Evolutionary conservation across 371 early-diverging fungal genomes (phyloP).

Genomic region (Mortierella sp.): DNA sequence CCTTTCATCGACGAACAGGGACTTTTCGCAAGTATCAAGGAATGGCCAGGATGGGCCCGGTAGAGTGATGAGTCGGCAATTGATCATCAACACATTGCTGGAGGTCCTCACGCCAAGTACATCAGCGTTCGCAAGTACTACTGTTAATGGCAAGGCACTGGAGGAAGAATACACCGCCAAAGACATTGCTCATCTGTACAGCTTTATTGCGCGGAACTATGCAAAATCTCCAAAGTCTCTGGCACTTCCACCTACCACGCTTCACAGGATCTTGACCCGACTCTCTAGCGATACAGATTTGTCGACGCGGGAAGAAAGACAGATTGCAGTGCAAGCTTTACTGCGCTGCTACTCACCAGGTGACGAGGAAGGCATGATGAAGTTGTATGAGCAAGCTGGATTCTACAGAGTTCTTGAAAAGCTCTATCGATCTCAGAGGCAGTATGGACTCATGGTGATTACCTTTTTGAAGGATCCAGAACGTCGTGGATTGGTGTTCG

Average conservation of each 20-base stretch:
- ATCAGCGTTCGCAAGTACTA: conserved; percentile 23
- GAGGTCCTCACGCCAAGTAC: conserved; percentile 62
- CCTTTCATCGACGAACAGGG: conserved; percentile 58
- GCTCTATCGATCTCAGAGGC: conserved; percentile 68
- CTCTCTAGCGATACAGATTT: conserved; percentile 66
- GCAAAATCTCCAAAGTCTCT: conserved; percentile 74
- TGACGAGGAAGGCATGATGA: conserved; percentile 66
- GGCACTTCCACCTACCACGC: conserved; percentile 64
- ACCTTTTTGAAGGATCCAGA: conserved; percentile 77
- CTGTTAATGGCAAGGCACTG: neutral
- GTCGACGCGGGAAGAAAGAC: conserved; percentile 69
- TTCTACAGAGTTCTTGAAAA: conserved; percentile 81
- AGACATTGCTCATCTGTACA: conserved; percentile 68
- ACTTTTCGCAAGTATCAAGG: conserved; percentile 56
- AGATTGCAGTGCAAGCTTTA: conserved; percentile 73
- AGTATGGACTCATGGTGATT: conserved; percentile 72
- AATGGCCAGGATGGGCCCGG: conserved; percentile 68
- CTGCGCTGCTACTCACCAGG: conserved; percentile 70
- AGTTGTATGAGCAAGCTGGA: conserved; percentile 70
- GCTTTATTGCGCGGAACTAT: conserved; percentile 74
- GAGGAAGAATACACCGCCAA: conserved; percentile 45
- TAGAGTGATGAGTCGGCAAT: conserved; percentile 77
- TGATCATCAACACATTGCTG: conserved; percentile 77
- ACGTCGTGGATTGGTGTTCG: conserved; percentile 66
- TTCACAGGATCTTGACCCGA: conserved; percentile 67